These are phyloP conservation scores for Pseudocercospora musae DNA, from an alignment of 2,329 filamentous ascomycete genomes.

Conservation along the genomic window DNA sequence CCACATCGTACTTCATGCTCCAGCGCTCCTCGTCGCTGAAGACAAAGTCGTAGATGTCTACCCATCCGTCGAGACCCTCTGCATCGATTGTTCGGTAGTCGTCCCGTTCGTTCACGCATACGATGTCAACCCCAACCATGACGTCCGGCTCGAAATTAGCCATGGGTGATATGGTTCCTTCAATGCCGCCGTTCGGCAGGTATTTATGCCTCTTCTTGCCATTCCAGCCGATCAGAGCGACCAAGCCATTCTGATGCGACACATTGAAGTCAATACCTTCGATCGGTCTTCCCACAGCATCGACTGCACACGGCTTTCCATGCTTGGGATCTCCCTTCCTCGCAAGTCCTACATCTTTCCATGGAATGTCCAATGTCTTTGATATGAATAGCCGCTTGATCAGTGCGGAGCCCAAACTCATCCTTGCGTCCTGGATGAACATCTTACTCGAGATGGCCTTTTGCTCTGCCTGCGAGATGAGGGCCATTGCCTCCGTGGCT, in stretches of 20 bases:
- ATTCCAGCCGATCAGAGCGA: constrained; percentile 59
- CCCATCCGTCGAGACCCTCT: constrained; percentile 63
- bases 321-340: constrained; percentile 52
- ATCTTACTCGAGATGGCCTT: constrained; percentile 55
- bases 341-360: constrained; percentile 56
- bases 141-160: constrained; percentile 31
- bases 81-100: constrained; percentile 57
- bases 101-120: constrained; percentile 68
- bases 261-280: constrained; percentile 67
- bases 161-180: constrained; percentile 27
- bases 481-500: constrained; percentile 42
- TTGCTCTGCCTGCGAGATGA: constrained; percentile 54
- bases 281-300: constrained; percentile 38
- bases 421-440: constrained; percentile 61
- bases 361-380: constrained; percentile 57
- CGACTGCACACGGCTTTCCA: constrained; percentile 51
- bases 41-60: constrained; percentile 70
- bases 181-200: constrained; percentile 27
- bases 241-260: constrained; percentile 73
- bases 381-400: constrained; percentile 69
- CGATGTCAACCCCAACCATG: constrained; percentile 70
- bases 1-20: constrained; percentile 57
- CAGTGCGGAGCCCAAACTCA: constrained; percentile 68
- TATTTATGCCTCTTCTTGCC: constrained; percentile 28
- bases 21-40: constrained; percentile 61